Evolutionary conservation across 768 basidiomycete species (phyloP).

Genomic region (Vararia minispora): DNA sequence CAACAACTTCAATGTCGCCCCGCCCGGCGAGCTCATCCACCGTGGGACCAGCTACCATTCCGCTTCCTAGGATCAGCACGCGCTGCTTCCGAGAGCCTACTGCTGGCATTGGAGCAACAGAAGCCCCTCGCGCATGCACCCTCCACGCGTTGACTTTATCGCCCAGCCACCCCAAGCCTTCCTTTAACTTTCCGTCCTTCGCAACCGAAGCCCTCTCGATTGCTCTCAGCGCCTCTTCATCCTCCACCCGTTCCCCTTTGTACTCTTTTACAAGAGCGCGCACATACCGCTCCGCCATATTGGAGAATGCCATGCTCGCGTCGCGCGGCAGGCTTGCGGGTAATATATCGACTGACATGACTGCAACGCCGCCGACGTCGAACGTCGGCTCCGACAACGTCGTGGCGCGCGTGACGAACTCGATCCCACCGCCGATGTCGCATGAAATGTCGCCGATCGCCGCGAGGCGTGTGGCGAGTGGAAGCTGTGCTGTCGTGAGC

Average conservation of each 20-base stretch:
- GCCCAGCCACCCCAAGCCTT: conserved; percentile 47
- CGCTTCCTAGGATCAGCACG: conserved; percentile 78
- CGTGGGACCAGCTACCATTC: conserved; percentile 92
- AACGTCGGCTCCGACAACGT: conserved; percentile 74
- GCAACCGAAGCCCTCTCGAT: conserved; percentile 68
- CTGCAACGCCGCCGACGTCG: conserved; percentile 50
- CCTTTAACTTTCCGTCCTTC: conserved; percentile 39
- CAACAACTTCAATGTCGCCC: conserved; percentile 53
- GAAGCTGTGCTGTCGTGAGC: conserved; percentile 57
- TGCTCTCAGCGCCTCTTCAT: conserved; percentile 27
- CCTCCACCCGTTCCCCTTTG: conserved; percentile 11
- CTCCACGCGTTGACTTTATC: conserved; percentile 37
- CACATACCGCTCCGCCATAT: conserved; percentile 57
- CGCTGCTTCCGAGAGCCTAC: conserved; percentile 36
- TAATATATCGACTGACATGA: conserved; percentile 89
- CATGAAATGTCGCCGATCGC: conserved; percentile 85
- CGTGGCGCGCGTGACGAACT: conserved; percentile 68
- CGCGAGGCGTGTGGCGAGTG: conserved; percentile 36
- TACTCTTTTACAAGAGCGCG: conserved; percentile 38
- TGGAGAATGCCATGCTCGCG: conserved; percentile 69
- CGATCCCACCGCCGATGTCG: conserved; percentile 82
- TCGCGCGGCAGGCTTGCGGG: conserved; percentile 78
- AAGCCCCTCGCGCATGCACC: neutral
- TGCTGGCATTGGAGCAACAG: neutral
- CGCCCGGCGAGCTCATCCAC: conserved; percentile 60